Base-by-base conservation (phyloP, 106 monocot genomes). In the Posidonia australis region DNA sequence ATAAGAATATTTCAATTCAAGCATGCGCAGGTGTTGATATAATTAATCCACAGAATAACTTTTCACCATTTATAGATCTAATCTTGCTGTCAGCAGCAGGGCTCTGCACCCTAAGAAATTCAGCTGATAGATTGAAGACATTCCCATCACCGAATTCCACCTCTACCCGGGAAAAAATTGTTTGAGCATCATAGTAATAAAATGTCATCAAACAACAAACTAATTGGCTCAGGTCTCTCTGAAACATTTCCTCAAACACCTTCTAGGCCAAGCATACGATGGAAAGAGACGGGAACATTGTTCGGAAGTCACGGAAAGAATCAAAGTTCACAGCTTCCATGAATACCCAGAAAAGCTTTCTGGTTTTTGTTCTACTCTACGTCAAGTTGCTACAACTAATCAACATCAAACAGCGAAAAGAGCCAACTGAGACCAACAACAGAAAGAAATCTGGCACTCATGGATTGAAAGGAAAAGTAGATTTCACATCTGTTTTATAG, bases 81-180 rank as follows among this genome's bases (percentile, higher is more conserved):
- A 93, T 78, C 69, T 93, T 93, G 73, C 93, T 86, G 72, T 93
- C 86, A 57, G 72, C 93, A 48, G 93, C 86, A 59, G 93, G 93
- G 70, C 93, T 93, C 58, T 86, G 57, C 57, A 93, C 73, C 76
- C 93, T 74, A 26, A 93, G 86, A 65, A 79, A 93, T 61, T 93
- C 93, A 13, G 93, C 81, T 31, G 93, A 82, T 3, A 93, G 73
- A 58, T 78, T 70, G 61, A 79, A 89, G 21, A 44, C 58, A 76
- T 62, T 72, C 36, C 89, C 83, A 84, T 93, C 82, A 58, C 86
- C 71, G 60, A 93, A 89, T 66, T 86, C 89, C 58, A 93, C 75
- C 70, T 84, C 76, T 22, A 86, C 86, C 93, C 89, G 76, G 13
- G 64, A 73, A 63, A 20, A 17, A 46, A n/a, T 6, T 12, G 20